Base-by-base conservation (phyloP, 148 eudicot genomes). In the Silene latifolia region DNA sequence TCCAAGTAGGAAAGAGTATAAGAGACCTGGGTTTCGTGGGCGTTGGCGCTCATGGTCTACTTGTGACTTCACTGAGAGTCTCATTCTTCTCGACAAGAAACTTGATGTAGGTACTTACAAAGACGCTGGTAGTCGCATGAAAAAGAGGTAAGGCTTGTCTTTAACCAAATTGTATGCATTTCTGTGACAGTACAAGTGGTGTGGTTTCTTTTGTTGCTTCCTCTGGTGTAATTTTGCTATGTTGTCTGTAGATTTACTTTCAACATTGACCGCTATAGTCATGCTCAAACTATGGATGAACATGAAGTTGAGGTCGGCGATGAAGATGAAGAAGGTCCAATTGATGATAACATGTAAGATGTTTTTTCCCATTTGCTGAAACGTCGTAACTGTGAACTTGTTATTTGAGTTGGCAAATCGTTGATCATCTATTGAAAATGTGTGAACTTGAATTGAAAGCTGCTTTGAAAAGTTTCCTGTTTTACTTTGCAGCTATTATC, bases 11-110 rank as follows among this genome's bases (percentile, higher is more conserved):
- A 27, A 74, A 23, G 24, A 63, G 54, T 7, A 18, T 24, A 61
- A 62, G 69, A 0, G 17, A 18, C 73, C 47, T 77, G 74, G 60
- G 54, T 17, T 67, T 13, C 39, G 66, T 61, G 74, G 74, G 42
- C 57, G 59, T 20, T 70, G 74, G 74, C 61, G 24, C 35, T 17
- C 74, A 7, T 77, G 69, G 74, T 77, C 60, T 53, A 70, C 74
- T 18, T 63, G 62, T 19, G 19, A 17, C 20, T 77, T 47, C 20
- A 48, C 74, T 0, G 74, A 77, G 69, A 60, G 68, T 67, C 39
- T 75, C 42, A 4, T 56, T 67, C 47, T 75, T 25, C 64, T 75
- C 51, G 72, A 75, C 78, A 32, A 64, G 17, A 66, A 67, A 58
- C 14, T 8, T 53, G 78, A 72, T 11, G 78, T 67, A 19, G 54